A percentile compares a stretch with the other conserved stretches of the same genome.
Evolutionary conservation across 345 rosid species (phyloP).

Genomic region (Ceriops tagal): DNA sequence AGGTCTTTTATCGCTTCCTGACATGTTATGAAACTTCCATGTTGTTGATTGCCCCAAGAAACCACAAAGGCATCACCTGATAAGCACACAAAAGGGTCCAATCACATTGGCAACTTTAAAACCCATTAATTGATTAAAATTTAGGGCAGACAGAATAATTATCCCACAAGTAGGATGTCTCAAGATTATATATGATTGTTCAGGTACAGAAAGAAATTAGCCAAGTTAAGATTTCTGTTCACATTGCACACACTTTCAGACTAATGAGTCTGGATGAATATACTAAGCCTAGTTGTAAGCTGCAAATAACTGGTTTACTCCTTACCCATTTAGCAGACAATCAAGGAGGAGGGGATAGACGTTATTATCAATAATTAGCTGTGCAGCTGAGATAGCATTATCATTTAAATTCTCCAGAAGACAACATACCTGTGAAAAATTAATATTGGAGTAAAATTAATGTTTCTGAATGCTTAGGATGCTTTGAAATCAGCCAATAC

Average conservation of each 20-base stretch:
- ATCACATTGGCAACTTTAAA: neutral
- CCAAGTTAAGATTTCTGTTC: neutral
- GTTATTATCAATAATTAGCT: conserved; percentile 46
- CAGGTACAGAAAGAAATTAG: neutral
- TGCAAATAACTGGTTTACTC: neutral
- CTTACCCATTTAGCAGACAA: conserved; percentile 63
- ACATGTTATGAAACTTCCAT: neutral
- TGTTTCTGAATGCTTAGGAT: too few relatives aligned
- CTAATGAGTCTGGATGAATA: neutral
- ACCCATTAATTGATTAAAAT: neutral
- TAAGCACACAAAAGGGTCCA: neutral
- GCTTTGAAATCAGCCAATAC: neutral
- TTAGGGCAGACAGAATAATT: neutral
- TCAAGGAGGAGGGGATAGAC: conserved; percentile 76
- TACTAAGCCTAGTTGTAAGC: neutral
- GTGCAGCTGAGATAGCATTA: conserved; percentile 40
- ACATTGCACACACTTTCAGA: neutral
- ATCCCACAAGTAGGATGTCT: neutral
- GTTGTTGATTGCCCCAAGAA: neutral
- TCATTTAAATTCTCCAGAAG: conserved; percentile 52
- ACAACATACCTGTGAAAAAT: conserved; percentile 48
- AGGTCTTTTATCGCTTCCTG: too few relatives aligned
- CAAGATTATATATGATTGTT: neutral
- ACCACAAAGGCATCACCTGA: neutral
- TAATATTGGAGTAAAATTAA: neutral